Conservation (phyloP, 2,329 filamentous ascomycete species). For the Parascedosporium putredinis region DNA sequence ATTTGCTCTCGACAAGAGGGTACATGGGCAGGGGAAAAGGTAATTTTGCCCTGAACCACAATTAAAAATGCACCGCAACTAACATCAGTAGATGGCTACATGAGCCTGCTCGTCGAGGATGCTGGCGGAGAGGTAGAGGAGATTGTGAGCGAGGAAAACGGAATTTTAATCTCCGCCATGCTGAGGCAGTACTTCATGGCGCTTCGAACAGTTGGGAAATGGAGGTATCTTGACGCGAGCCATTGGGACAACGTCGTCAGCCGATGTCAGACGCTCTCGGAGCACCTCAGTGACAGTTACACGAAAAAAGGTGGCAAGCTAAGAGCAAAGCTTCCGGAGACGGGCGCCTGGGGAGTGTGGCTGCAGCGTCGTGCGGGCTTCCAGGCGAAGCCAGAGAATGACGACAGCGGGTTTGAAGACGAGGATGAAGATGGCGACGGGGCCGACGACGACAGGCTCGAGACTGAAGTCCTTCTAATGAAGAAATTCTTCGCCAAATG, state of each 20-base stretch:
- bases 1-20: conserved; percentile 67
- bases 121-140: conserved; percentile 70
- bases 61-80: background rate
- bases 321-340: conserved; percentile 23
- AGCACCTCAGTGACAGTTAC: conserved; percentile 15
- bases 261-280: conserved; percentile 37
- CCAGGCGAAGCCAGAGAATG: conserved; percentile 8
- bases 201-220: conserved; percentile 68
- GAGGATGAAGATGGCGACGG: conserved; percentile 19
- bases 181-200: conserved; percentile 87
- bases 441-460: conserved; percentile 25
- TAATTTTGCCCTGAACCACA: conserved; percentile 13
- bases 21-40: conserved; percentile 81
- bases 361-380: conserved; percentile 7
- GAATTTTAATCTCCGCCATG: conserved; percentile 75
- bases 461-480: conserved; percentile 50
- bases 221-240: conserved; percentile 56
- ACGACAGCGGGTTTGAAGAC: conserved; percentile 10
- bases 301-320: conserved; percentile 14
- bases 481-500: conserved; percentile 62
- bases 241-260: conserved; percentile 60
- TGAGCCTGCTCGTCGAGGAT: conserved; percentile 60
- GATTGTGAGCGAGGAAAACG: conserved; percentile 76
- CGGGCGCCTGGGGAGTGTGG: conserved; percentile 11
- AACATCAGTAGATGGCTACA: conserved; percentile 55